phyloP scores from a whole-genome alignment of 2,329 filamentous ascomycete species.

The Ophiocordyceps robertsii region DNA sequence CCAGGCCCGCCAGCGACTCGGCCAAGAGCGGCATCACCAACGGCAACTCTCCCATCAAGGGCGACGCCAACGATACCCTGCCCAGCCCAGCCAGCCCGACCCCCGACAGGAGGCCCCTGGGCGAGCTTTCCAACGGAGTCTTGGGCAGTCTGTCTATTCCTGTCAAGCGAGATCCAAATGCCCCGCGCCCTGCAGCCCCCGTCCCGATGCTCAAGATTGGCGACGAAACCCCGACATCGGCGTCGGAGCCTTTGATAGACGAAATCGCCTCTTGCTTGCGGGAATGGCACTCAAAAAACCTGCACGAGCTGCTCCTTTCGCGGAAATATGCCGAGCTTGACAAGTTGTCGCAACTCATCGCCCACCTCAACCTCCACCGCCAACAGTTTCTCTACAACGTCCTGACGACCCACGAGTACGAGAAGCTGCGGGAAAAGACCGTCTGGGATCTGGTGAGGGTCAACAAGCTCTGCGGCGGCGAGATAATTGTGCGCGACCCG shows the following conservation, averaged over 20 bases:
- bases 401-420: conserved; percentile 73
- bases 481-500: conserved; percentile 90
- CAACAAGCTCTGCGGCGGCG: conserved; percentile 86
- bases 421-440: conserved; percentile 69
- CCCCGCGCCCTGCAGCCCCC: conserved; percentile 71
- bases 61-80: conserved; percentile 16
- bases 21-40: conserved; percentile 39
- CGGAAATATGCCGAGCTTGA: conserved; percentile 73
- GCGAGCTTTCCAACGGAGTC: conserved; percentile 25
- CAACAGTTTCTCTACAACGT: conserved; percentile 91
- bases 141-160: conserved; percentile 31
- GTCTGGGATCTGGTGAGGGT: conserved; percentile 92
- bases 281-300: conserved; percentile 96
- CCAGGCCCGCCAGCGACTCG: conserved; percentile 29
- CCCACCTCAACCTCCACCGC: conserved; percentile 69
- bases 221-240: conserved; percentile 85
- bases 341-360: conserved; percentile 66
- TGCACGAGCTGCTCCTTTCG: conserved; percentile 79
- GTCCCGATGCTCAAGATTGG: conserved; percentile 97
- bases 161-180: conserved; percentile 48
- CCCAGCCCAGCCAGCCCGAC: conserved; percentile 8
- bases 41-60: conserved; percentile 22
- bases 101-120: conserved; percentile 16
- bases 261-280: conserved; percentile 93
- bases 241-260: conserved; percentile 82